Evolutionary conservation across 306 rosid genomes (phyloP), one percentile per base, ranked within the genome.

Genomic region (Crotalaria pallida): DNA sequence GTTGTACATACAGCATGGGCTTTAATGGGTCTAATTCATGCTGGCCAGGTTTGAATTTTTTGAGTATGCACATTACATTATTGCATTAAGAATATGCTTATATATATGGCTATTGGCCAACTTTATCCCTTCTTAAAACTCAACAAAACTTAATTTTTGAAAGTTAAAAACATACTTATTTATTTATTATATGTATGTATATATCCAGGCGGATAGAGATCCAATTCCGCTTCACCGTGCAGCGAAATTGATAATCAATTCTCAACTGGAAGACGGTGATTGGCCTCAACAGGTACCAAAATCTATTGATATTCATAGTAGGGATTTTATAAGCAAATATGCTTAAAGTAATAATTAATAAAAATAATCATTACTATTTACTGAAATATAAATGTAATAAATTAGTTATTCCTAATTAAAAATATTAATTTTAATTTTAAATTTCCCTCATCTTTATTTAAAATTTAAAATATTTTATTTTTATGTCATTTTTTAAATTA

Each of bases 1-100:
- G 77, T 85, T 64, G 91, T 87, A 16, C 96, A 89, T 0, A 89
- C 93, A 0, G 85, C 89, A 8, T 87, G 91, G 96, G 91, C 89
- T 10, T 66, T 87, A 75, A 82, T 90, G 89, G 91, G 83, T 29
- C 73, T 90, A 23, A 78, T 87, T 74, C 80, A 85, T 73, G 45
- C 84, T 0, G 88, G 85, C 40, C 90, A 86, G 86, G 90, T 83
- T 12, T 7, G 69, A 15, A 58, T 18, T 29, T 33, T 12, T 49
- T 4, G 43, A 2, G 8, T 8, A 36, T 36, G 43, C 12, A 36
- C 7, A 36, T 36, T 8, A 10, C 43, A n/a, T n/a, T n/a, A 36
- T 3, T 4, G 8, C 36, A 31, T 0, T 31, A 36, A 2, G 6
- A 21, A 17, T 31, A 2, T 7, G 3, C n/a, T n/a, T n/a, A n/a